Percentiles rank a stretch among this genome's conserved stretches.
These are phyloP conservation scores for Leccinum sublutescens DNA, from an alignment of 768 basidiomycete genomes.

Conservation along the genomic window DNA sequence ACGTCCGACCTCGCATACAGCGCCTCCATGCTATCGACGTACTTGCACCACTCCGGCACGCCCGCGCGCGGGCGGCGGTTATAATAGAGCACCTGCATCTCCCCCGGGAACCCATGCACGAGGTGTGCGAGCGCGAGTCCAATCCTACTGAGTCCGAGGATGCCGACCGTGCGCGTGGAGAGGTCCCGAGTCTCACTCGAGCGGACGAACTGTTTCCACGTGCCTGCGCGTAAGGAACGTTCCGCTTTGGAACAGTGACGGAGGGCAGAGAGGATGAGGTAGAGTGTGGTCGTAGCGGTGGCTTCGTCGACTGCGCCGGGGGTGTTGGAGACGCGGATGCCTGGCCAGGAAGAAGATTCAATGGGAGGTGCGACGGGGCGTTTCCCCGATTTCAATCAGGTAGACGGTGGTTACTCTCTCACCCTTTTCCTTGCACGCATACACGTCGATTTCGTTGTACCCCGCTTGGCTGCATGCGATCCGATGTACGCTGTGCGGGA, in stretches of 20 bases:
- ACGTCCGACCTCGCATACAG: slow-evolving; percentile 76
- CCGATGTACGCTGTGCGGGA: slow-evolving; percentile 69
- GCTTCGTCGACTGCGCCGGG: slow-evolving; percentile 88
- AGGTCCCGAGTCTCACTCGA: slow-evolving; percentile 57
- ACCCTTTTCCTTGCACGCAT: slow-evolving; percentile 72
- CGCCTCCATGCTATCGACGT: slow-evolving; percentile 61
- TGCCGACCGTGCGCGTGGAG: slow-evolving; percentile 64
- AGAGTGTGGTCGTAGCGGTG: slow-evolving; percentile 85
- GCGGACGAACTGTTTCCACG: slow-evolving; percentile 53
- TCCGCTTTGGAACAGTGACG: slow-evolving; percentile 72
- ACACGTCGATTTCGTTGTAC: slow-evolving; percentile 79
- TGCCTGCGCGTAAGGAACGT: slow-evolving; percentile 44
- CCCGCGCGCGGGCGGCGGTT: slow-evolving; percentile 51
- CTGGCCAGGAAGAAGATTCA: neutral
- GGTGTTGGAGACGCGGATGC: slow-evolving; percentile 58
- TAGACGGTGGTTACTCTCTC: slow-evolving; percentile 39
- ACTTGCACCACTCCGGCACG: slow-evolving; percentile 75
- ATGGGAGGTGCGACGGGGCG: too few relatives aligned
- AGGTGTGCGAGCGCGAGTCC: slow-evolving; percentile 69
- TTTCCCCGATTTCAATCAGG: too few relatives aligned
- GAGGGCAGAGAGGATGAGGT: slow-evolving; percentile 74
- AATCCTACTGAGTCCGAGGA: slow-evolving; percentile 77
- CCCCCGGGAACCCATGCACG: slow-evolving; percentile 66
- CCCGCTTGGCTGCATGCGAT: slow-evolving; percentile 89
- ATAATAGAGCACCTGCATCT: slow-evolving; percentile 85